Evolutionary conservation across 805 yeast species (phyloP).

Genomic region (Wickerhamiella spandovensis): DNA sequence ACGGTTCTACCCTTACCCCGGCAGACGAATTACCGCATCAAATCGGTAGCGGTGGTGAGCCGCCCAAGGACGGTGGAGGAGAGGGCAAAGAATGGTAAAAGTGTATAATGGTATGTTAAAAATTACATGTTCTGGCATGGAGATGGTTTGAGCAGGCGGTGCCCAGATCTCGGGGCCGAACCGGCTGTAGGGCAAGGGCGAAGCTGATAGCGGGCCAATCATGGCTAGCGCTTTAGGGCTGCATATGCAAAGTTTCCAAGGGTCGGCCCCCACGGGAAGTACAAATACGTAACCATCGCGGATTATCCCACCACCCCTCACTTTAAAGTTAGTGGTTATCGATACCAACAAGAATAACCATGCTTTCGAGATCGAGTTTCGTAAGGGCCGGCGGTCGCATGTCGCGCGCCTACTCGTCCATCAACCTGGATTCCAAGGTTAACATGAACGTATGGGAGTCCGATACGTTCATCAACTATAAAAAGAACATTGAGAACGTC

Average conservation of each 20-base stretch:
- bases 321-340: neutral
- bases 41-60: neutral
- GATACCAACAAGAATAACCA: neutral
- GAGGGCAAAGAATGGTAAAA: neutral
- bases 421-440: conserved; percentile 59
- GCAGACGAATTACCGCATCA: neutral
- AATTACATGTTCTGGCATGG: neutral
- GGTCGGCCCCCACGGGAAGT: neutral
- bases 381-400: conserved; percentile 11
- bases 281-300: neutral
- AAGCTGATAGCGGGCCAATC: neutral
- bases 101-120: neutral
- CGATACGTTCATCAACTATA: conserved; percentile 81
- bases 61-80: neutral
- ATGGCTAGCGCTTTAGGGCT: neutral
- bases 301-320: neutral
- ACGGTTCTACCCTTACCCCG: neutral
- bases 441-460: conserved; percentile 48
- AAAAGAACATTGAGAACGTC: conserved; percentile 78
- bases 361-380: conserved; percentile 9
- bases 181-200: neutral
- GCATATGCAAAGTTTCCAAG: neutral
- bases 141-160: neutral
- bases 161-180: neutral
- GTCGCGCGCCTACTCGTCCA: conserved; percentile 18